Evolutionary conservation across 163 green algal genomes (phyloP), one percentile per base, ranked within the genome.

Genomic region (Scenedesmus sp.): DNA sequence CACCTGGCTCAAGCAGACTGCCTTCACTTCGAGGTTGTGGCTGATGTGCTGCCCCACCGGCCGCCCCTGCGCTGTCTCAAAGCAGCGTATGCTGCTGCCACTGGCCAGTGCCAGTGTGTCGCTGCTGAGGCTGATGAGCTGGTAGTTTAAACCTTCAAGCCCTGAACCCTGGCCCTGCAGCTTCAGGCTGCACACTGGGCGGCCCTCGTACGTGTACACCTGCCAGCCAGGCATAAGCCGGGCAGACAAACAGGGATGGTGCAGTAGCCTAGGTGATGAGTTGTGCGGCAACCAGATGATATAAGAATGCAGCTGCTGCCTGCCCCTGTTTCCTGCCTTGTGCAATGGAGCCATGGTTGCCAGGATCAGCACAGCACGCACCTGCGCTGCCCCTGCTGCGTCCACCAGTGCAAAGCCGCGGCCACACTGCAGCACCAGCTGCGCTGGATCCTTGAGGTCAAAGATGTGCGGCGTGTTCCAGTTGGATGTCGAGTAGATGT

Each of bases 161-260:
- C 70, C 70, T 5, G 92, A 89, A 52, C 92, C 91, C 79, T 96
- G 81, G 20, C 95, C 94, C 86, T 93, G 91, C 84, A 95, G 94
- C 90, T 96, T 96, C 13, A 95, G 94, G 67, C 95, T 93, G 93
- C 96, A 97, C n/a, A 98, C 88, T 86, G 94, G 93, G 3, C 96
- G 93, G 18, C 96, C 97, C 82, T 98, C 96, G 82, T 98, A 98
- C 23, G 94, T 96, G 91, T 94, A 96, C n/a, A 98, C 91, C 93
- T 96, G 94, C 18, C 96, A 9, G 3, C 13, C 20, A 79, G 13
- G 2, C 3, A n/a, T 56, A 16, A 55, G 23, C 34, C 12, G 57
- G 57, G 34, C 34, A 56, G 15, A 7, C 67, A n/a, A 56, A 70
- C 62, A 12, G 13, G 62, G 62, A 70, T 70, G 13, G 62, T 70